Evolutionary conservation across 805 yeast species (phyloP).

Genomic region (Cyberlindnera saturnus): DNA sequence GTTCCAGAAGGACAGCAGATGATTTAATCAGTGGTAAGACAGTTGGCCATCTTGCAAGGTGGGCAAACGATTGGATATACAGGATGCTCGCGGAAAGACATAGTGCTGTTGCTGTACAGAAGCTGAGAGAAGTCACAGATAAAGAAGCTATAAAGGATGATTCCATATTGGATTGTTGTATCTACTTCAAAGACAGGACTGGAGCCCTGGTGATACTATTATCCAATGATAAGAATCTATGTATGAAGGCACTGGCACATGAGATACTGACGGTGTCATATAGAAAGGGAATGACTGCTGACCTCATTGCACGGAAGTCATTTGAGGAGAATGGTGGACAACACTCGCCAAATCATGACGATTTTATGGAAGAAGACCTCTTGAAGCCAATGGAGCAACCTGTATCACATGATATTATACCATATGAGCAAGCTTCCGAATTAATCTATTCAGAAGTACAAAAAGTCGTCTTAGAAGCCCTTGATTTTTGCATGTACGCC

Average conservation of each 20-base stretch:
- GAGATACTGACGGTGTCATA: constrained; percentile 54
- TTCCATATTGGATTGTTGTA: constrained; percentile 79
- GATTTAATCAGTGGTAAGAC: constrained; percentile 22
- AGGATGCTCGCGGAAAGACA: constrained; percentile 45
- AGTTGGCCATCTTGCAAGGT: constrained; percentile 55
- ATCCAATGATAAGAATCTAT: constrained; percentile 80
- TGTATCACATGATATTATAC: background rate
- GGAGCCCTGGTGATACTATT: constrained; percentile 49
- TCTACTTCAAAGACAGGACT: constrained; percentile 44
- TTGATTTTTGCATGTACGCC: constrained; percentile 44
- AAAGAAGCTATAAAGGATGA: constrained; percentile 55
- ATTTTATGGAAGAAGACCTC: background rate
- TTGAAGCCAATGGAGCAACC: background rate
- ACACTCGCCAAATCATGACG: background rate
- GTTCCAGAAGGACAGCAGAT: constrained; percentile 24
- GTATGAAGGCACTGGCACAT: constrained; percentile 69
- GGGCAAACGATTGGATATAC: constrained; percentile 78
- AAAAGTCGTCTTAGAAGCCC: constrained; percentile 35
- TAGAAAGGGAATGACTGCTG: constrained; percentile 40
- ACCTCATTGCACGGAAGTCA: constrained; percentile 36
- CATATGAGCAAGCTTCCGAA: constrained; percentile 13
- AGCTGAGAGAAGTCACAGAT: constrained; percentile 46
- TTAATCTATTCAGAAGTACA: constrained; percentile 37
- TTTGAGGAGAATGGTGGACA: constrained; percentile 27
- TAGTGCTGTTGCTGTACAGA: constrained; percentile 59